Percentiles rank a stretch among this genome's conserved stretches.
Conservation (phyloP, 148 eudicot genomes). For the Silene latifolia region DNA sequence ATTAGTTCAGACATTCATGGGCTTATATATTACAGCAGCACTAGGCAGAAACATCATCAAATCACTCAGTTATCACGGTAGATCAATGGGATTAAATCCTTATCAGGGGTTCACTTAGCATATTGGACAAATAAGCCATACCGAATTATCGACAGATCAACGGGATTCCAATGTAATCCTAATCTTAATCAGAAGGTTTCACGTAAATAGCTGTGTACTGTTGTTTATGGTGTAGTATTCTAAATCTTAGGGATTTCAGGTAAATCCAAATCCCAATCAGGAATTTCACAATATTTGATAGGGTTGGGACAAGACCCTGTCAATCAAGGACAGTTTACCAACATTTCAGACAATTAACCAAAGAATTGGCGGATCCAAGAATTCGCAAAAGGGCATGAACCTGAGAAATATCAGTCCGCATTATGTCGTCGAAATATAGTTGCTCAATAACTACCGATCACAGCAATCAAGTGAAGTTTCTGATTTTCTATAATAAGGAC, state of each 20-base stretch:
- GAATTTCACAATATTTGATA: background rate
- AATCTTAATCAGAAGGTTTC: background rate
- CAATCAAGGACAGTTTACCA: background rate
- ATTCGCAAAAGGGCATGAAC: background rate
- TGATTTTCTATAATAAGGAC: too few species aligned
- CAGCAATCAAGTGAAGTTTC: background rate
- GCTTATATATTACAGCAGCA: background rate
- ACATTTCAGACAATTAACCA: background rate
- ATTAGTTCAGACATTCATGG: slow-evolving; percentile 1
- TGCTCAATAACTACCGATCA: background rate
- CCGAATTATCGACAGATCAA: background rate
- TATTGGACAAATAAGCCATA: background rate
- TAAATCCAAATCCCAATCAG: background rate
- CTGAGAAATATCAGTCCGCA: background rate
- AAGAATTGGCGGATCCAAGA: background rate
- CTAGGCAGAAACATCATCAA: background rate
- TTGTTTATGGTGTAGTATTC: too few species aligned
- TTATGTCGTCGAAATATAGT: too few species aligned
- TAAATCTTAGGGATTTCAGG: background rate
- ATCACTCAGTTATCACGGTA: background rate
- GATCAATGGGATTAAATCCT: background rate
- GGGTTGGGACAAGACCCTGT: background rate
- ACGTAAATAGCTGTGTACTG: too few species aligned
- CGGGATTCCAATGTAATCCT: background rate
- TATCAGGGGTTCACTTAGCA: background rate